Percentiles rank a stretch among this genome's conserved stretches.
Conservation (phyloP, 768 basidiomycete genomes). For the Kwoniella botswanensis region DNA sequence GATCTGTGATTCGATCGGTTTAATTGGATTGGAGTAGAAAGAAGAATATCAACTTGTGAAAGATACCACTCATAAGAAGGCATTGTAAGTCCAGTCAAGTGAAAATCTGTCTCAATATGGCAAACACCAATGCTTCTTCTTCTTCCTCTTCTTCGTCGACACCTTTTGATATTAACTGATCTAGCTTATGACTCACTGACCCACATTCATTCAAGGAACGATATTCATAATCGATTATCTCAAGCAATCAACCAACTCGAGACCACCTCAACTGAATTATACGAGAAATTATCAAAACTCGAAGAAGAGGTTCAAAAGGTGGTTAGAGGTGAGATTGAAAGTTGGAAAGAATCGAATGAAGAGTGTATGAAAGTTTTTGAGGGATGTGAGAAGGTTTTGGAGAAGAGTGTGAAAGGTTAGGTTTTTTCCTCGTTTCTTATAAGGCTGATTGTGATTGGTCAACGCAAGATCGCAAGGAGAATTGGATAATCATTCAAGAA, state of each 20-base stretch:
- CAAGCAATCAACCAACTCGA: neutral
- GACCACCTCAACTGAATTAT: neutral
- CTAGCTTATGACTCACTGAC: too few relatives aligned
- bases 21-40: neutral
- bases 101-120: too few relatives aligned
- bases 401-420: neutral
- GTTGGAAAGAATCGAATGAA: neutral
- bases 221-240: too few relatives aligned
- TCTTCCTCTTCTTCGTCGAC: too few relatives aligned
- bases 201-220: too few relatives aligned
- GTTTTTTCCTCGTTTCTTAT: neutral
- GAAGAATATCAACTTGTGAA: neutral
- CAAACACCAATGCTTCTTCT: too few relatives aligned
- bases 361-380: neutral
- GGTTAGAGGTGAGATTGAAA: neutral
- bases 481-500: too few relatives aligned
- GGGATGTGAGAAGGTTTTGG: neutral
- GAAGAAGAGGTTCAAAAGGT: neutral
- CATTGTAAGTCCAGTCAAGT: conserved; percentile 20
- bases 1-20: too few relatives aligned
- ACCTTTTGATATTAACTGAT: too few relatives aligned
- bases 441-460: too few relatives aligned
- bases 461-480: too few relatives aligned
- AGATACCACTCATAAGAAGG: neutral
- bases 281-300: neutral